These are phyloP conservation scores for Colletotrichum incanum DNA, from an alignment of 2,329 filamentous ascomycete species.

Conservation along the genomic window DNA sequence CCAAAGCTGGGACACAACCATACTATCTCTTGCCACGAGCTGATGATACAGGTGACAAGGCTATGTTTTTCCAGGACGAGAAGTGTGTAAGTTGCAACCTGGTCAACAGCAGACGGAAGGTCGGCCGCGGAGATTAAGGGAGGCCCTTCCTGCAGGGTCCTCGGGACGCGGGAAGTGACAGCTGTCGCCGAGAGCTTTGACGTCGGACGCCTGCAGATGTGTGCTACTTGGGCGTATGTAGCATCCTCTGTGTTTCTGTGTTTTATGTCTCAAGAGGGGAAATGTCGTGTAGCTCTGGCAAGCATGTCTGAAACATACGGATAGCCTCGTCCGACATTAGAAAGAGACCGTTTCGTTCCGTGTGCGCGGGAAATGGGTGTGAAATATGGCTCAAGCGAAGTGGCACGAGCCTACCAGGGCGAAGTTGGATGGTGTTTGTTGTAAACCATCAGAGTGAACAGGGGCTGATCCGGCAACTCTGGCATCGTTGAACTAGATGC, in stretches of 20 bases:
- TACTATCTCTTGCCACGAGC: background rate
- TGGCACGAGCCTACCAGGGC: conserved; percentile 2
- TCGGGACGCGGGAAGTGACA: conserved; percentile 25
- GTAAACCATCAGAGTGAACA: background rate
- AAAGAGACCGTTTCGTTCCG: conserved; percentile 16
- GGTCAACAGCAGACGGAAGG: background rate
- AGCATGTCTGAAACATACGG: conserved; percentile 30
- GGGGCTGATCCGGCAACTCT: background rate
- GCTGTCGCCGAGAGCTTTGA: conserved; percentile 34
- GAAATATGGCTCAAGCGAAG: background rate
- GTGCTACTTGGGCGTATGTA: background rate
- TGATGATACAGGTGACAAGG: background rate
- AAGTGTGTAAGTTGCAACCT: background rate
- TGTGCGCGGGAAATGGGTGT: background rate
- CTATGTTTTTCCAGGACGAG: background rate
- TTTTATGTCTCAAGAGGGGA: conserved; percentile 9
- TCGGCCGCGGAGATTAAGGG: conserved; percentile 29
- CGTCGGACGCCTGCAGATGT: conserved; percentile 33
- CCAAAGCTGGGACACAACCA: background rate
- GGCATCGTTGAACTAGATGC: background rate
- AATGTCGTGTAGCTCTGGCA: conserved; percentile 27
- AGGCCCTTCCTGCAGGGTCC: conserved; percentile 34
- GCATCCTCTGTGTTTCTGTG: conserved; percentile 14
- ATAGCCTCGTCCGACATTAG: conserved; percentile 20
- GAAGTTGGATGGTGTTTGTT: background rate